Percentiles rank a stretch among this genome's conserved stretches.
These are phyloP conservation scores for Cladosporium sp. DNA, from an alignment of 2,329 filamentous ascomycete species.

Conservation along the genomic window DNA sequence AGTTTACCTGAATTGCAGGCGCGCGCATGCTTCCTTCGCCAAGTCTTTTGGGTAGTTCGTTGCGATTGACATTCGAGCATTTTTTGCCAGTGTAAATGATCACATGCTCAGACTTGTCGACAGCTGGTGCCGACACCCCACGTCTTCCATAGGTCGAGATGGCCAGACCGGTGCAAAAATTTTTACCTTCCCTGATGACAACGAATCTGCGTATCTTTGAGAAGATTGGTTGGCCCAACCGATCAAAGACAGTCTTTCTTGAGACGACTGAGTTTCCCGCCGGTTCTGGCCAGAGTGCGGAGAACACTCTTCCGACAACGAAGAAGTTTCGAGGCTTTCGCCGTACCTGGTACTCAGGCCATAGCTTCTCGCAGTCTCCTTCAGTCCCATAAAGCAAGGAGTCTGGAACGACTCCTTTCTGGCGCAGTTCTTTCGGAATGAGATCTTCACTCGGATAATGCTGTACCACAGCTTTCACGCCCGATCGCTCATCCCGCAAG, in stretches of 20 bases:
- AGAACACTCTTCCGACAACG: conserved; percentile 17
- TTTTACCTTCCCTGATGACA: conserved; percentile 16
- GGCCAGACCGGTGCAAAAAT: conserved; percentile 19
- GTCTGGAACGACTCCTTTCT: too few relatives aligned
- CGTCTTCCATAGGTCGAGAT: conserved; percentile 21
- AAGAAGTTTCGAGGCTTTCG: conserved; percentile 12
- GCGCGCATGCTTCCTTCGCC: conserved; percentile 15
- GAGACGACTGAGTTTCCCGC: conserved; percentile 2
- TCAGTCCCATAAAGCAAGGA: too few relatives aligned
- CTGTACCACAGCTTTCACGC: too few relatives aligned
- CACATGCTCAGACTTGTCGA: conserved; percentile 21
- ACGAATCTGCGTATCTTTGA: conserved; percentile 24
- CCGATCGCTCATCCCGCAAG: too few relatives aligned
- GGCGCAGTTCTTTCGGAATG: too few relatives aligned
- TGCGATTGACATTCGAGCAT: background rate
- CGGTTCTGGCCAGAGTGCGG: conserved; percentile 20
- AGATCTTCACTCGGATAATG: too few relatives aligned
- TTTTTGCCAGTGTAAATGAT: conserved; percentile 20
- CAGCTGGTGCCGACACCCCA: conserved; percentile 16
- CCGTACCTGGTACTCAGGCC: too few relatives aligned
- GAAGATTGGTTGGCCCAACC: conserved; percentile 15
- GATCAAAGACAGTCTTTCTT: background rate
- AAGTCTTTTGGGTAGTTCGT: conserved; percentile 6
- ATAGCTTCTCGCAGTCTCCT: too few relatives aligned
- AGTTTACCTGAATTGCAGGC: conserved; percentile 16